Conservation (phyloP, 371 early-diverging fungal genomes). For the Saksenaea oblongispora region DNA sequence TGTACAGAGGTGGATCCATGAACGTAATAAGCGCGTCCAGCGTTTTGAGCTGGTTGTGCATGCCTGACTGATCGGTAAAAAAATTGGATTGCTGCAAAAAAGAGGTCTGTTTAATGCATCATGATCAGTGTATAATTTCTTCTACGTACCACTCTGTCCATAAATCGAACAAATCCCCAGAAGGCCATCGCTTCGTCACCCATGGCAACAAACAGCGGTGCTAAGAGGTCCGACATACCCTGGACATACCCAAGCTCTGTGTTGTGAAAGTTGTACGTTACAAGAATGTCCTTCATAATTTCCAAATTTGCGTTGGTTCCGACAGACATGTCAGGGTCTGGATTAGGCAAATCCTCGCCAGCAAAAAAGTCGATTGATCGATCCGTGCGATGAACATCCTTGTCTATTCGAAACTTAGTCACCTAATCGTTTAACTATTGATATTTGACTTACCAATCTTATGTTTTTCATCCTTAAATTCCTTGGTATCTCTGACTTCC, state of each 20-base stretch:
- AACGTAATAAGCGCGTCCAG: slow-evolving; percentile 77
- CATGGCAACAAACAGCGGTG: slow-evolving; percentile 87
- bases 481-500: slow-evolving; percentile 52
- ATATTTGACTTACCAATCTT: slow-evolving; percentile 64
- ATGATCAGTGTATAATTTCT: not conserved
- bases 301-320: slow-evolving; percentile 77
- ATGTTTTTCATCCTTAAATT: slow-evolving; percentile 79
- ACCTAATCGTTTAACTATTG: not conserved
- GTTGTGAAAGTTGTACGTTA: slow-evolving; percentile 86
- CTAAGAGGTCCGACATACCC: slow-evolving; percentile 94
- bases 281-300: slow-evolving; percentile 83
- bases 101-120: not conserved
- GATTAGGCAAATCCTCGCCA: slow-evolving; percentile 62
- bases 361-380: slow-evolving; percentile 79
- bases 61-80: slow-evolving; percentile 83
- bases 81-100: slow-evolving; percentile 68
- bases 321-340: slow-evolving; percentile 54
- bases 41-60: slow-evolving; percentile 82
- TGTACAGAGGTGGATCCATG: slow-evolving; percentile 78
- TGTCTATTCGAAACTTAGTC: slow-evolving; percentile 53
- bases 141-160: slow-evolving; percentile 76
- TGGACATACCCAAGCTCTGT: slow-evolving; percentile 83
- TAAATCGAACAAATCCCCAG: slow-evolving; percentile 89
- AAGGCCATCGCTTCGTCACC: slow-evolving; percentile 89
- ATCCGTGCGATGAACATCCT: slow-evolving; percentile 94